Evolutionary conservation across 108 stramenopile species (phyloP).

Genomic region (Skeletonema tropicum): DNA sequence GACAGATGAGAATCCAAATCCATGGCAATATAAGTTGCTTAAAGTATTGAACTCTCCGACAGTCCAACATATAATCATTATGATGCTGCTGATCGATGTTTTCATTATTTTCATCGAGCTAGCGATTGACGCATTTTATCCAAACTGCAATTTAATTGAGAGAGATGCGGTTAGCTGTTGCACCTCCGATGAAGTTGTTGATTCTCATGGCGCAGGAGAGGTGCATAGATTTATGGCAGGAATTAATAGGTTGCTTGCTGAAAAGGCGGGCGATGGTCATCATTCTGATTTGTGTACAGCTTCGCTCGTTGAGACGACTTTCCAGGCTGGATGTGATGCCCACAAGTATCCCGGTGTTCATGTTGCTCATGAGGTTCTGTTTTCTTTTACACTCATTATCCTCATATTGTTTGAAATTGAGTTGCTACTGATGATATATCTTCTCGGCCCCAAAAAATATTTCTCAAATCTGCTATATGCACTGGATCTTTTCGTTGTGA

Average conservation of each 20-base stretch:
- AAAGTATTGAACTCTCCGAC: neutral
- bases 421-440: neutral
- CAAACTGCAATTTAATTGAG: neutral
- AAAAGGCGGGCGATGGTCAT: neutral
- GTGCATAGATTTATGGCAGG: neutral
- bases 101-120: neutral
- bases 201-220: neutral
- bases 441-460: neutral
- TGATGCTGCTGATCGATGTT: neutral
- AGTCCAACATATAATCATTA: conserved; percentile 1
- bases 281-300: neutral
- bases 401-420: neutral
- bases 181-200: neutral
- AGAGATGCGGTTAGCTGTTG: conserved; percentile 5
- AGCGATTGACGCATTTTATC: conserved; percentile 2
- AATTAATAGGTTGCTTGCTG: neutral
- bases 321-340: neutral
- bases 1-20: conserved; percentile 1
- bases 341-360: neutral
- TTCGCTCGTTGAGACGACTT: neutral
- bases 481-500: conserved; percentile 30
- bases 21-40: neutral
- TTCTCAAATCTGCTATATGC: neutral
- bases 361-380: neutral
- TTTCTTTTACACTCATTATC: neutral